These are phyloP conservation scores for Periconia sp. DNA, from an alignment of 2,329 filamentous ascomycete genomes.

Conservation along the genomic window DNA sequence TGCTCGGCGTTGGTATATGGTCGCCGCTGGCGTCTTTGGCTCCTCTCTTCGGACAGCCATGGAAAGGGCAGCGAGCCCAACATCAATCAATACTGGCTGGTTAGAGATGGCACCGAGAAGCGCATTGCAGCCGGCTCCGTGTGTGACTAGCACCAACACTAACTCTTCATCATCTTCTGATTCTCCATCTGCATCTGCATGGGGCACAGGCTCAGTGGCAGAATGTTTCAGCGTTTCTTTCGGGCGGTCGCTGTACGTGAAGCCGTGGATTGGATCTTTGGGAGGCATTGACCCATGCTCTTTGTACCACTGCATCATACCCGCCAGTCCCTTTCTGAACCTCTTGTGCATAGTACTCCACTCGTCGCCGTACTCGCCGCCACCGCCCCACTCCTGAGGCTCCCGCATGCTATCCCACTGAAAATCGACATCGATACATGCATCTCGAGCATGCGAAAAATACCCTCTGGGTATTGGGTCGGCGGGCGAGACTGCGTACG, in stretches of 20 bases:
- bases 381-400: slow-evolving; percentile 80
- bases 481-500: slow-evolving; percentile 78
- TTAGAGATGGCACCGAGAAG: slow-evolving; percentile 89
- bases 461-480: slow-evolving; percentile 86
- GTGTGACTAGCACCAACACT: slow-evolving; percentile 84
- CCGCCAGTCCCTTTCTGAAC: slow-evolving; percentile 77
- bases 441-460: slow-evolving; percentile 85
- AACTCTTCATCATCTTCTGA: slow-evolving; percentile 63
- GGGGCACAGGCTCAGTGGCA: slow-evolving; percentile 32
- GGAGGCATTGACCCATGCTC: slow-evolving; percentile 48
- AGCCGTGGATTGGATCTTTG: slow-evolving; percentile 32
- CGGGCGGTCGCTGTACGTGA: slow-evolving; percentile 35
- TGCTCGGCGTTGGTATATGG: slow-evolving; percentile 33
- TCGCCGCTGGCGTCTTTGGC: slow-evolving; percentile 25
- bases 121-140: slow-evolving; percentile 95
- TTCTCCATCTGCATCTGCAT: slow-evolving; percentile 36
- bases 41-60: slow-evolving; percentile 61
- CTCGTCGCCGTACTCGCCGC: slow-evolving; percentile 86
- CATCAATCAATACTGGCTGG: slow-evolving; percentile 86
- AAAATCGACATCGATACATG: slow-evolving; percentile 84
- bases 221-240: slow-evolving; percentile 17
- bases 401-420: slow-evolving; percentile 91
- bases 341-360: slow-evolving; percentile 95
- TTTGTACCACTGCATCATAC: slow-evolving; percentile 81
- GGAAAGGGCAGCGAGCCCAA: slow-evolving; percentile 86